Base-by-base conservation (phyloP, 2,329 filamentous ascomycete species). In the Hymenoscyphus occultus region DNA sequence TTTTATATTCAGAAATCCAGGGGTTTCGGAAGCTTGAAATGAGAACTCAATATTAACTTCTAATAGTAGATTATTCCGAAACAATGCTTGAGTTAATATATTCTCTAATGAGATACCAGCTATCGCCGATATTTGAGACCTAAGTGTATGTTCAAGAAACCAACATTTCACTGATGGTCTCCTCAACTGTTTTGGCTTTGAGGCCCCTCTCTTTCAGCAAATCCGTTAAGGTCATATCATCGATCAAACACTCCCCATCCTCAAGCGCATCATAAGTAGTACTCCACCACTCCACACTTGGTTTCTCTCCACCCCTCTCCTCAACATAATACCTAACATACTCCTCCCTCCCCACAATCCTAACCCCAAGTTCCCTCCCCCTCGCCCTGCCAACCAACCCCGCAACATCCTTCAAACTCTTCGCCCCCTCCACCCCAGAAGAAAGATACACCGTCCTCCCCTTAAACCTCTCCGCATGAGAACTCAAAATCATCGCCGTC, bases 241-340 rank as follows among this genome's bases (percentile, higher is more conserved):
- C 54, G 61, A 72, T 68, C 54, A 64, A 56, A 45, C 69, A 69
- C 64, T 73, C 71, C 5, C 67, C 64, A 22, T 60, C 66, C 58
- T 66, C 59, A 58, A 73, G 61, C 12, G 69, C 68, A 40, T 31
- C 62, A 65, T 71, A 71, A 6, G 63, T 71, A 19, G 60, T 67
- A 32, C 62, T 63, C 71, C 71, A 72, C 70, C 70, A 71, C 32
- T 72, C 68, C 14, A 72, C 63, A 51, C 54, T 56, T 10, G 22
- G 56, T 42, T 51, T 66, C n/a, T 71, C 65, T 35, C 56, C 61
- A 5, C 68, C 71, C 16, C 65, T 67, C 45, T 51, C 45, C 54
- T 64, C 60, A 5, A 67, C 65, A 67, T 68, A 72, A 62, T 64
- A 62, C 45, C 65, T 48, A 28, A 69, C 67, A 63, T 70, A 71